Base-by-base conservation (phyloP, 2,329 filamentous ascomycete genomes). In the Kalaharituber pfeilii region DNA sequence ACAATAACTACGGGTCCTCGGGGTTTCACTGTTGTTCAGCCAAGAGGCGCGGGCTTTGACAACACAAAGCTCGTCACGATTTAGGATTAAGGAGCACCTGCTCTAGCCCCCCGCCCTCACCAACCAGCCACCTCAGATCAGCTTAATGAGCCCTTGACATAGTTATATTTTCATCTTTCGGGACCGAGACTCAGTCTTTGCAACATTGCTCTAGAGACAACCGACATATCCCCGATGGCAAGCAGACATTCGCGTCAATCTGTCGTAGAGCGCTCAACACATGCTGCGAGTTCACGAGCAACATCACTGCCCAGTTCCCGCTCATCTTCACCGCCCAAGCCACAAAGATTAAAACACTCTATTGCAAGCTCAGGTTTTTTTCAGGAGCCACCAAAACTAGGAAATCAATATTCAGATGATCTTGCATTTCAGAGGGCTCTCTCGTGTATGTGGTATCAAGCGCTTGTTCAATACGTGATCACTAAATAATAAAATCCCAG, bases 381-480 rank as follows among this genome's bases (percentile, higher is more conserved):
- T 59, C 77, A 79, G 60, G 65, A 70, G 36, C 67, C 71, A 3
- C 75, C 73, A 1, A 67, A 71, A 8, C 64, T 80, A 47, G 67
- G 65, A 13, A 80, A 80, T 59, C 76, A 79, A 55, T 77, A 76
- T 56, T 66, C 73, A 44, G 74, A 79, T 30, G 77, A 80, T 64
- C 67, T 66, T 5, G 73, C 71, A 52, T 71, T 76, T 25, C 71
- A 72, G 62, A 69, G 77, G 28, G 69, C 73, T n/a, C 68, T 78
- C 27, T 69, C 70, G 50, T 66, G 77, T 79, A 63, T 59, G 70
- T 62, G 18, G 15, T 39, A 18, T 8, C 13, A 39, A 39, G 13
- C 33, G 20, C 15, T 39, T 39, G 33, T 39, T 6, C 15, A 3
- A 18, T 18, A 15, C 13, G 33, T 2, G 20, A 39, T 5, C 57